Evolutionary conservation across 1,284 basidiomycete species (phyloP).

Genomic region (Pulchroboletus neoregius): DNA sequence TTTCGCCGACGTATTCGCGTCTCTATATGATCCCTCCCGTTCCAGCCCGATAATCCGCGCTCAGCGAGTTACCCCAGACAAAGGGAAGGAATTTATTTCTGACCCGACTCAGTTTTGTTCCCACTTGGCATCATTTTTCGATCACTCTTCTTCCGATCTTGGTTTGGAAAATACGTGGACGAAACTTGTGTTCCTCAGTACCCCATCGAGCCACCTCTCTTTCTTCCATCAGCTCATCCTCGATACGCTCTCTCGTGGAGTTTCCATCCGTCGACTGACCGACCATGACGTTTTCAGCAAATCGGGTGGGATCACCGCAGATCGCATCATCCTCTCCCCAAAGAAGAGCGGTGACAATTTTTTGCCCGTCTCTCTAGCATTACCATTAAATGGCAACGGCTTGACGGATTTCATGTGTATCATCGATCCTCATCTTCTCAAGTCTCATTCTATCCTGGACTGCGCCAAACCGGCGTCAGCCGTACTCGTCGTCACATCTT

Average conservation of each 20-base stretch:
- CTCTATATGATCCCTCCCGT: conserved; percentile 45
- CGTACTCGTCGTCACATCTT: conserved; percentile 59
- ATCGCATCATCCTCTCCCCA: conserved; percentile 58
- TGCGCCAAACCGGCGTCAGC: conserved; percentile 55
- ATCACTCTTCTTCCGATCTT: conserved; percentile 22
- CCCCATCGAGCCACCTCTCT: conserved; percentile 50
- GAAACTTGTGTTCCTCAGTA: conserved; percentile 62
- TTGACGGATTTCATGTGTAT: conserved; percentile 65
- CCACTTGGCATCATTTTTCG: conserved; percentile 41
- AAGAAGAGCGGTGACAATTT: conserved; percentile 35
- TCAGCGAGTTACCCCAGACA: conserved; percentile 56
- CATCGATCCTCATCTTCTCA: conserved; percentile 64
- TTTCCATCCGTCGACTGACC: conserved; percentile 56
- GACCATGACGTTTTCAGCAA: conserved; percentile 69
- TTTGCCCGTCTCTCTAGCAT: conserved; percentile 46
- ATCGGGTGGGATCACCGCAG: conserved; percentile 59
- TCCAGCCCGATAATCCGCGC: conserved; percentile 47
- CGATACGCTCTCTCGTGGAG: conserved; percentile 54
- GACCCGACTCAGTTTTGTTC: conserved; percentile 42
- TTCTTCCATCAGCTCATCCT: conserved; percentile 53
- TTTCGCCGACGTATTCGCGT: conserved; percentile 69
- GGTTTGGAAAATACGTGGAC: conserved; percentile 26
- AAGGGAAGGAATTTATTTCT: conserved; percentile 51
- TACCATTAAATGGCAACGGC: conserved; percentile 53
- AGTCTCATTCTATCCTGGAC: conserved; percentile 59